Base-by-base conservation (phyloP, 225 moss, liverwort and hornwort genomes). In the Ulota crispa region DNA sequence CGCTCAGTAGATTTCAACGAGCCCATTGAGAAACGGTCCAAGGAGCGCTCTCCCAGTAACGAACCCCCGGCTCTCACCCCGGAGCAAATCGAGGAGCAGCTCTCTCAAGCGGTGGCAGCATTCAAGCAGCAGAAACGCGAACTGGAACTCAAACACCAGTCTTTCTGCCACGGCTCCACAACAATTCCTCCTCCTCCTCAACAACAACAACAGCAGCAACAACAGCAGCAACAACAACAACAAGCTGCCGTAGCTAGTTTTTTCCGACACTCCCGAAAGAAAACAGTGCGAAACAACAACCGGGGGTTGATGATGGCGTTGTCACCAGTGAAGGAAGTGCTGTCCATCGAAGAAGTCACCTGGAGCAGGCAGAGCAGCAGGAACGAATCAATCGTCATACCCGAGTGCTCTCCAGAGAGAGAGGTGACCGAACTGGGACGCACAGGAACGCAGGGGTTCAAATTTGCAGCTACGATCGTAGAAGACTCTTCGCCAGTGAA, bases 311-410 rank as follows among this genome's bases (percentile, higher is more conserved):
- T 78, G 24, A 78, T 81, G 24, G 66, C 88, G 27, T 69, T 91
- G 23, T 91, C 91, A 37, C 91, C 91, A 3, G 91, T 91, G 11
- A 85, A 88, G 68, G 91, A 91, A 85, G 91, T 86, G 13, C 78
- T 69, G 6, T 86, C 91, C 27, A 84, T 86, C 2, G 90, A 91
- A 78, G 91, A 91, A 61, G 78, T 83, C 9, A 73, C 88, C 12
- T 89, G 88, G 91, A 81, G 85, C 62, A 86, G 90, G 42, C 88
- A 88, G 56, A 88, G 82, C 79, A 82, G 81, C 30, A 60, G 68
- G 63, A 72, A 69, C 42, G 87, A 86, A 24, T n/a, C 63, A 3
- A 9, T 37, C 21, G 70, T 45, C 45, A 79, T 84, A 47, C 61
- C 79, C 4, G 83, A 86, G 34, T 70, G 59, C 3, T 63, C 72